Conservation (phyloP, 345 rosid genomes). For the Populus deltoides region DNA sequence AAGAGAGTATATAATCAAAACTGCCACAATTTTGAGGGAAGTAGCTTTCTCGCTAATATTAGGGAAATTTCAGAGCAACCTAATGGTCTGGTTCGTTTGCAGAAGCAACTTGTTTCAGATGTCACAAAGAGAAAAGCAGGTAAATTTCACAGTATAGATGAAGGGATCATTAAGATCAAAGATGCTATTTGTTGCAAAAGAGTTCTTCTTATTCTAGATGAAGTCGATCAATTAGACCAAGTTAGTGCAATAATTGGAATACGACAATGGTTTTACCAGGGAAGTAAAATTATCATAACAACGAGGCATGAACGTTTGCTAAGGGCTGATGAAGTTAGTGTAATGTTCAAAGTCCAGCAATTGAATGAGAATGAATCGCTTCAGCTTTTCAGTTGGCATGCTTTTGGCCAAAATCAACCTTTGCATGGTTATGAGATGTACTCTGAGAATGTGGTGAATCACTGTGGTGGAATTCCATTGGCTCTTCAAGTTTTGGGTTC, state of each 20-base stretch:
- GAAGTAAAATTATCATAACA: constrained; percentile 14
- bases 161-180: constrained; percentile 4
- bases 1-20: constrained; percentile 22
- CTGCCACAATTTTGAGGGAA: constrained; percentile 20
- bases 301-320: constrained; percentile 1
- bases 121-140: not conserved
- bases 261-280: not conserved
- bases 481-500: constrained; percentile 12
- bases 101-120: constrained; percentile 29
- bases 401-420: constrained; percentile 15
- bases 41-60: constrained; percentile 29
- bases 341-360: constrained; percentile 6
- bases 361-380: constrained; percentile 10
- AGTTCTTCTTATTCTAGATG: constrained; percentile 11
- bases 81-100: constrained; percentile 12
- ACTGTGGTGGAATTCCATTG: constrained; percentile 12
- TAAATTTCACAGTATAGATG: constrained; percentile 5
- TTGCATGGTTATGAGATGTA: constrained; percentile 1
- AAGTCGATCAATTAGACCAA: constrained; percentile 8
- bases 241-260: not conserved
- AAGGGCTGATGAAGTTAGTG: not conserved
- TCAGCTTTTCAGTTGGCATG: constrained; percentile 21
- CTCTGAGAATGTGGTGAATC: not conserved
- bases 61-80: constrained; percentile 12
- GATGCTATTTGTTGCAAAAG: constrained; percentile 14